Conservation (phyloP, 2,329 filamentous ascomycete species). For the Alternaria solani region DNA sequence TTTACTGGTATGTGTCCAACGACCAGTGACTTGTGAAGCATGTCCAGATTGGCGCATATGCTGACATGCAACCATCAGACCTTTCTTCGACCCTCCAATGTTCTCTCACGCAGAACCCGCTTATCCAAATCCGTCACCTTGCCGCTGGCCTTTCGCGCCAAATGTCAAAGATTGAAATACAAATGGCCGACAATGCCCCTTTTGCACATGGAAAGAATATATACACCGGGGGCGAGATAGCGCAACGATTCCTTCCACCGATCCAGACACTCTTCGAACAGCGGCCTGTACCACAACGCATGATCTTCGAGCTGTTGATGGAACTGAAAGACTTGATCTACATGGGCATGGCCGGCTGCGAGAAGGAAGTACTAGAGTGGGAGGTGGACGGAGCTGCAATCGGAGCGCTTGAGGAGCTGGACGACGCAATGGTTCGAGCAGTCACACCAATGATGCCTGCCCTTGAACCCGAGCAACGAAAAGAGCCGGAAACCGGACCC, state of each 20-base stretch:
- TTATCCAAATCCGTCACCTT: slow-evolving; percentile 47
- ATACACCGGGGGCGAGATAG: slow-evolving; percentile 44
- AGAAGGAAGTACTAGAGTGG: slow-evolving; percentile 41
- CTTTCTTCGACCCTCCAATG: slow-evolving; percentile 40
- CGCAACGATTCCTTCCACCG: slow-evolving; percentile 42
- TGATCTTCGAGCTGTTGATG: slow-evolving; percentile 48
- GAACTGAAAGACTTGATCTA: slow-evolving; percentile 46
- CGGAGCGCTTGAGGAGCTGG: slow-evolving; percentile 41
- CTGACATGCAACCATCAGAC: slow-evolving; percentile 27
- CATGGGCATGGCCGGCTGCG: slow-evolving; percentile 36
- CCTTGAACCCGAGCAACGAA: slow-evolving; percentile 4
- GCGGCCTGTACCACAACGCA: slow-evolving; percentile 40
- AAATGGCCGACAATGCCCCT: slow-evolving; percentile 47
- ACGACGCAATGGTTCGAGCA: slow-evolving; percentile 36
- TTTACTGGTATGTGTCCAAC: slow-evolving; percentile 36
- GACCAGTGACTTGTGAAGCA: neutral
- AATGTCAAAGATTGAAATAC: slow-evolving; percentile 45
- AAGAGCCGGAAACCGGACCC: slow-evolving; percentile 12
- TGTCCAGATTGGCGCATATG: neutral
- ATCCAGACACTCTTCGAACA: slow-evolving; percentile 45
- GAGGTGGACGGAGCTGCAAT: slow-evolving; percentile 35
- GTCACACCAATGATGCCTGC: slow-evolving; percentile 25
- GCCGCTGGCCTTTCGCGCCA: slow-evolving; percentile 46
- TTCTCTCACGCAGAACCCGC: slow-evolving; percentile 43
- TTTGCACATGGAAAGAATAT: slow-evolving; percentile 45